Evolutionary conservation across 352 stramenopile species (phyloP).

Genomic region (Pythium brassicae): DNA sequence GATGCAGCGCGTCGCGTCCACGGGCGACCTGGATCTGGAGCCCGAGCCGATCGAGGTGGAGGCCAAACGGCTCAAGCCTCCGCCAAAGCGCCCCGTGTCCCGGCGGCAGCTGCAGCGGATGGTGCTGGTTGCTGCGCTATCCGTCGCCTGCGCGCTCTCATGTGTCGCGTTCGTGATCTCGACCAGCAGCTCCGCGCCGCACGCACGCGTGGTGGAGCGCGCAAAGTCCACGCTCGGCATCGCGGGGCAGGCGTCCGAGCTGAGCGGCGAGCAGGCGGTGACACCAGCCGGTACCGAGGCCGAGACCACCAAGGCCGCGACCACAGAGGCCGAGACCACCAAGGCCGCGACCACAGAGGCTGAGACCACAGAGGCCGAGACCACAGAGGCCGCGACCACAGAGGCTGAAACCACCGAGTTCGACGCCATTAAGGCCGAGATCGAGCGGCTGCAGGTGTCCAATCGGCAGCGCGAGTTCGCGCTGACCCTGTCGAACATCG

Average conservation of each 20-base stretch:
- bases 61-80: background rate
- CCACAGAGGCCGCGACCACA: too few species aligned
- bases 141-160: slow-evolving; percentile 6
- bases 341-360: too few species aligned
- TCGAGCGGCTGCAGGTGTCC: background rate
- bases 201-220: slow-evolving; percentile 3
- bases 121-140: slow-evolving; percentile 1
- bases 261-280: too few species aligned
- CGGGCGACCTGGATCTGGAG: slow-evolving; percentile 14
- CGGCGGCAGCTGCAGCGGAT: slow-evolving; percentile 6
- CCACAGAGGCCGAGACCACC: too few species aligned
- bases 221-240: slow-evolving; percentile 8
- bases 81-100: slow-evolving; percentile 2
- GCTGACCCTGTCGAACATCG: slow-evolving; percentile 10
- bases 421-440: background rate
- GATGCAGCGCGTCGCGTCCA: slow-evolving; percentile 13
- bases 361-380: too few species aligned
- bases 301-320: too few species aligned
- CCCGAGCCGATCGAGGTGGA: slow-evolving; percentile 3
- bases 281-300: too few species aligned
- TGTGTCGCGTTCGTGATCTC: slow-evolving; percentile 9
- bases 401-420: too few species aligned
- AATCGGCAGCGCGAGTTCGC: slow-evolving; percentile 13
- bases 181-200: background rate
- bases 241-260: too few species aligned